Evolutionary conservation across 768 basidiomycete species (phyloP), one percentile per base, ranked within the genome.

Genomic region (Chalciporus piperatus): DNA sequence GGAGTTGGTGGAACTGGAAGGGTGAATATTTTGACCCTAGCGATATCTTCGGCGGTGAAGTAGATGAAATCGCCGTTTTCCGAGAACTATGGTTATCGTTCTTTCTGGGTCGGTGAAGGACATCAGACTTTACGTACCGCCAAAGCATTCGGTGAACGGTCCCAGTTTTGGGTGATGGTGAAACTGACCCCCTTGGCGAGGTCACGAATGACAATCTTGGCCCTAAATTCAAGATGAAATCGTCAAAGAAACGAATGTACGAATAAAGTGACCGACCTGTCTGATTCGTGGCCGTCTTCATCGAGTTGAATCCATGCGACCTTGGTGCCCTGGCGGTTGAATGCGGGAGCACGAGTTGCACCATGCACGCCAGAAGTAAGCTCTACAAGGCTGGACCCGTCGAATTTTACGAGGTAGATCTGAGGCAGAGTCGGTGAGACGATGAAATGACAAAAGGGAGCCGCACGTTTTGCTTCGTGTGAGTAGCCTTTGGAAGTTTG

Each of bases 221-320:
- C 79, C 54, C 90, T 89, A 56, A 0, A 38, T 49, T 22, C 57
- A 28, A 57, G 48, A 41, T 10, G 12, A 12, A 35, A 32, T 11
- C 25, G 17, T 13, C 13, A 20, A 22, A 1, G 23, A 27, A 27
- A 12, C 25, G 11, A 45, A 38, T 23, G 23, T 9, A 22, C 5
- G 3, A 8, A 25, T 2, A 37, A 51, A 27, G 22, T 42, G 37
- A 49, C 65, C 39, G 52, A 83, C 84, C 87, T 81, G 70, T 96
- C 95, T 46, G 87, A 78, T 69, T 98, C 95, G 59, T 94, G 87
- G 2, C 95, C 94, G 59, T 98, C 92, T 63, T 87, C 67, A 46
- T 85, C 83, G 55, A 94, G 79, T 67, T 98, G 89, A 35, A 91
- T 70, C 95, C 95, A 98, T 1, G 89, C 92, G 2, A 82, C 83